Evolutionary conservation across 805 yeast species (phyloP).

Genomic region (Barnettozyma botsteinii): DNA sequence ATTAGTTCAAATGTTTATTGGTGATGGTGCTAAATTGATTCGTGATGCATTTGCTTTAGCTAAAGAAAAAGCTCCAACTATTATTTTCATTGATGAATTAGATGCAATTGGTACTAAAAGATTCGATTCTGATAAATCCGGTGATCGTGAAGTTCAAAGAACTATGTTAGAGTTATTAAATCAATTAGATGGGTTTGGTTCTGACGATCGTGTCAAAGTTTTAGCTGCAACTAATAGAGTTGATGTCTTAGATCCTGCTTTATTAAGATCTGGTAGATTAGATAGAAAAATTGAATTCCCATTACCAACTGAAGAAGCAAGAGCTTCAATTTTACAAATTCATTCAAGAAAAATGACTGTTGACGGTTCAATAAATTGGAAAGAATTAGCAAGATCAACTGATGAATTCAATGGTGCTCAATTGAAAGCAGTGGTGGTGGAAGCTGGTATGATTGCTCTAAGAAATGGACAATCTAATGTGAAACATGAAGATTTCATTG

Average conservation of each 20-base stretch:
- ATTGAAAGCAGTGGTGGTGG: constrained; percentile 96
- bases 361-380: constrained; percentile 91
- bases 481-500: constrained; percentile 96
- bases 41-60: constrained; percentile 97
- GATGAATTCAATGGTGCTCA: constrained; percentile 99
- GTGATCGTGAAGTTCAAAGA: constrained; percentile 98
- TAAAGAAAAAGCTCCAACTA: constrained; percentile 96
- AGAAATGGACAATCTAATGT: constrained; percentile 89
- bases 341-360: constrained; percentile 97
- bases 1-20: constrained; percentile 95
- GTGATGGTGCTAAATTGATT: constrained; percentile 97
- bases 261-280: constrained; percentile 93
- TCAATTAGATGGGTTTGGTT: constrained; percentile 96
- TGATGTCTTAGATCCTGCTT: constrained; percentile 97
- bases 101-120: constrained; percentile 99
- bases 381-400: constrained; percentile 94
- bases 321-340: constrained; percentile 94
- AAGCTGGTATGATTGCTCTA: constrained; percentile 99
- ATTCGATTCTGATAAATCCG: constrained; percentile 94
- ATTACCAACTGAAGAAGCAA: constrained; percentile 92
- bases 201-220: constrained; percentile 95
- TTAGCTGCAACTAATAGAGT: constrained; percentile 98
- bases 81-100: constrained; percentile 94
- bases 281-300: constrained; percentile 99
- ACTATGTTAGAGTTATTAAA: constrained; percentile 97